Percentiles rank a stretch among this genome's conserved stretches.
Evolutionary conservation across 352 stramenopile species (phyloP).

Genomic region (Lagenidium giganteum): DNA sequence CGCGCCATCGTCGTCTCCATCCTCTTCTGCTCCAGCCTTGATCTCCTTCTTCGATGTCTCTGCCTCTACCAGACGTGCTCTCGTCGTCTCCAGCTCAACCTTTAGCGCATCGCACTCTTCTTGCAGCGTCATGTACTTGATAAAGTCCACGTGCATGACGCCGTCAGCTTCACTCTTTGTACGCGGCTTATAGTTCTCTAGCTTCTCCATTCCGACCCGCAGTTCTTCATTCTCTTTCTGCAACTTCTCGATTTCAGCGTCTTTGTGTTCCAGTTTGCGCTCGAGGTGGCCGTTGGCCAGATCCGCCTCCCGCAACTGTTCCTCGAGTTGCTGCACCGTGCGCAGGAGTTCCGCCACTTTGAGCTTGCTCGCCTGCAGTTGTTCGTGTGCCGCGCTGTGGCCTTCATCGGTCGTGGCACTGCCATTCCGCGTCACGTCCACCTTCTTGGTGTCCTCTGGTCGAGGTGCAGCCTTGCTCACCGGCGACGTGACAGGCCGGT

Average conservation of each 20-base stretch:
- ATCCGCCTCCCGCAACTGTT: slow-evolving; percentile 34
- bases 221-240: slow-evolving; percentile 20
- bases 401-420: slow-evolving; percentile 15
- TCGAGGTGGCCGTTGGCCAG: slow-evolving; percentile 35
- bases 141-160: slow-evolving; percentile 47
- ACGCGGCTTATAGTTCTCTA: slow-evolving; percentile 3
- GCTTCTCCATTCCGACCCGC: slow-evolving; percentile 4
- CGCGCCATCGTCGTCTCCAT: not conserved
- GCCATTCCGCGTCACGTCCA: no score
- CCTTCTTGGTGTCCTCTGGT: no score
- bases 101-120: slow-evolving; percentile 27
- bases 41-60: slow-evolving; percentile 6
- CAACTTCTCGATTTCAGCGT: slow-evolving; percentile 31
- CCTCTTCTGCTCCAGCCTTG: slow-evolving; percentile 11
- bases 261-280: slow-evolving; percentile 29
- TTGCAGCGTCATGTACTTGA: slow-evolving; percentile 41
- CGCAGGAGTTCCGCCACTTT: slow-evolving; percentile 32
- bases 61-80: no score
- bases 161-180: slow-evolving; percentile 11
- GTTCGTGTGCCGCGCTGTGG: slow-evolving; percentile 17
- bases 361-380: no score
- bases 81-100: no score
- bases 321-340: slow-evolving; percentile 37
- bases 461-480: no score
- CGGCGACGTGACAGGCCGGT: no score